These are phyloP conservation scores for Suhomyces canberraensis DNA, from an alignment of 805 yeast species.

Conservation along the genomic window DNA sequence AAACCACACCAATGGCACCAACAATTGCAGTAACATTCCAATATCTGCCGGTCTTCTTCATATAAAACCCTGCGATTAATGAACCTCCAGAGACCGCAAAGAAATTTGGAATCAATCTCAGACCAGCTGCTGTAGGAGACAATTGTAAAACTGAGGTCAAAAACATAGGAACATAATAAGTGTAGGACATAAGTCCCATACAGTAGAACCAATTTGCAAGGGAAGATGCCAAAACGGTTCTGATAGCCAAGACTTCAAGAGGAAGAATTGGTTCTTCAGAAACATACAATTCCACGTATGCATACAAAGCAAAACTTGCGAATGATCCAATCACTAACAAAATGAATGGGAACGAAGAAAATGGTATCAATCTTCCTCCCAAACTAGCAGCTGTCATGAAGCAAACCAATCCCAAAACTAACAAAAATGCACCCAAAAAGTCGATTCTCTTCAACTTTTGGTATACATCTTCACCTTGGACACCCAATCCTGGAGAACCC, in stretches of 20 bases:
- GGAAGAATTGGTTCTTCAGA: constrained; percentile 71
- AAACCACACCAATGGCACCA: constrained; percentile 45
- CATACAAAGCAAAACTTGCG: constrained; percentile 40
- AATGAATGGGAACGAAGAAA: constrained; percentile 42
- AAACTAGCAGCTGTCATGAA: constrained; percentile 64
- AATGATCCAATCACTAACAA: constrained; percentile 31
- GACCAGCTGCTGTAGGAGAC: constrained; percentile 55
- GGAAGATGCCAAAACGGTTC: constrained; percentile 64
- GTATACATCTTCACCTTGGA: constrained; percentile 43
- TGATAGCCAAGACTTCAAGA: constrained; percentile 49
- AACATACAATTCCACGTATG: constrained; percentile 46
- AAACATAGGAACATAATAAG: constrained; percentile 71
- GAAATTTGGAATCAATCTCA: constrained; percentile 62
- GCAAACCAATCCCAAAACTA: constrained; percentile 56
- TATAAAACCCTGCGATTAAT: constrained; percentile 60
- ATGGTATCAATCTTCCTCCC: constrained; percentile 56
- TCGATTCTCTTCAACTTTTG: constrained; percentile 59
- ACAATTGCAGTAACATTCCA: constrained; percentile 42
- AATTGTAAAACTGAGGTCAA: constrained; percentile 52
- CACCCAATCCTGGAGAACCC: constrained; percentile 56
- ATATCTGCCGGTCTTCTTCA: constrained; percentile 67
- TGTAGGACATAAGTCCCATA: constrained; percentile 60
- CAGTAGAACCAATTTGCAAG: constrained; percentile 68
- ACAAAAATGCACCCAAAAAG: constrained; percentile 57
- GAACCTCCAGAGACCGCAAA: constrained; percentile 68